These are phyloP conservation scores for Alternaria novae-zelandiae DNA, from an alignment of 2,329 filamentous ascomycete species.

Conservation along the genomic window DNA sequence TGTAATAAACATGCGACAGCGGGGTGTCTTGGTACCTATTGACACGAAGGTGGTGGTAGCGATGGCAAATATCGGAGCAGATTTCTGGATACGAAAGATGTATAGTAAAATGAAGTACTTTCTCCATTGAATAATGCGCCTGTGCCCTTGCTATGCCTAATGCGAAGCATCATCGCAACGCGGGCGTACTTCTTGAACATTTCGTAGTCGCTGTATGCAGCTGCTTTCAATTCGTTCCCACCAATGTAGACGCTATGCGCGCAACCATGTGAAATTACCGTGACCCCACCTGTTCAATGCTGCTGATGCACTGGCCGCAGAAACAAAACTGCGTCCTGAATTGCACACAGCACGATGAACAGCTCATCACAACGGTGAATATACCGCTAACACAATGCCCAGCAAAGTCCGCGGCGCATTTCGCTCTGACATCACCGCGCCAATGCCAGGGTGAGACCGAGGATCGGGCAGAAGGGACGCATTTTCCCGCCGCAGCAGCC, in stretches of 20 bases:
- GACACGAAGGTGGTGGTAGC: no score
- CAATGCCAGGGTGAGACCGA: slow-evolving; percentile 9
- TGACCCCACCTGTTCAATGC: neutral
- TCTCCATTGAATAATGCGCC: no score
- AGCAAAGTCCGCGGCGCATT: neutral
- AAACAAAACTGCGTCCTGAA: neutral
- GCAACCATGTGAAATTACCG: neutral
- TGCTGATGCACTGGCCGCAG: neutral
- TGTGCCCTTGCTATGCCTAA: no score
- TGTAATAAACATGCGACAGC: no score
- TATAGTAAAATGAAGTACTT: no score
- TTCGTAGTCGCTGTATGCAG: no score
- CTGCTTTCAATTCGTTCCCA: no score
- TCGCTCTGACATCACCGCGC: slow-evolving; percentile 11
- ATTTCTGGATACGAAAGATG: no score
- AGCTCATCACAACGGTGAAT: neutral
- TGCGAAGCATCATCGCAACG: no score
- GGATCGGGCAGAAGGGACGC: slow-evolving; percentile 17
- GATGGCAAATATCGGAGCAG: no score
- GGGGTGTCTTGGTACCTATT: no score
- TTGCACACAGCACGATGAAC: neutral
- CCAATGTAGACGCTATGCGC: neutral
- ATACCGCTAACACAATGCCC: neutral
- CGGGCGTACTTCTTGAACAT: no score
- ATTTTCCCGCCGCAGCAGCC: slow-evolving; percentile 15